These are phyloP conservation scores for Backusella morwellensis DNA, from an alignment of 192 early-diverging fungal species.

Conservation along the genomic window DNA sequence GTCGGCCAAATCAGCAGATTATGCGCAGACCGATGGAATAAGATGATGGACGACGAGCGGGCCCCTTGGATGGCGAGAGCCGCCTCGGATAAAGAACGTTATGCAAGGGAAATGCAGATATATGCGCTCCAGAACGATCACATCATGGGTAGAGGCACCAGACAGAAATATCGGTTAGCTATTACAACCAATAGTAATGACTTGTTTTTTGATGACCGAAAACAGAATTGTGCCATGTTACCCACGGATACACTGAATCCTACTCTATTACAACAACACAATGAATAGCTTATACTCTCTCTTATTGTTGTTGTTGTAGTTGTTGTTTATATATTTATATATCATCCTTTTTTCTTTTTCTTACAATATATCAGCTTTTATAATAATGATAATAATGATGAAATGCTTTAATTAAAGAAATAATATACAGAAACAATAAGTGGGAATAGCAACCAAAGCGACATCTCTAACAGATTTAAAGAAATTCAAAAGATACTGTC, in stretches of 20 bases:
- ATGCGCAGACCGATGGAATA: constrained; percentile 58
- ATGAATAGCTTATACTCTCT: neutral
- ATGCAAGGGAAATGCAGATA: constrained; percentile 56
- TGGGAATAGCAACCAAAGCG: neutral
- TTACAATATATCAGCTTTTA: neutral
- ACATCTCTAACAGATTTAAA: constrained; percentile 7
- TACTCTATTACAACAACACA: neutral
- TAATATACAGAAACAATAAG: constrained; percentile 3
- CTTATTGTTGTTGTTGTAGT: too few species aligned
- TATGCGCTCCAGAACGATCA: constrained; percentile 31
- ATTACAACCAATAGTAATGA: neutral
- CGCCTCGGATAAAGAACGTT: constrained; percentile 54
- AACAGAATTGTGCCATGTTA: neutral
- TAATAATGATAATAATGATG: neutral
- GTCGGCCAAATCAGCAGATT: constrained; percentile 67
- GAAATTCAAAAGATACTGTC: neutral
- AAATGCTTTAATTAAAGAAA: neutral
- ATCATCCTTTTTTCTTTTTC: too few species aligned
- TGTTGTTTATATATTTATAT: too few species aligned
- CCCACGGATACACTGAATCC: neutral
- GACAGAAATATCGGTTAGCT: constrained; percentile 20
- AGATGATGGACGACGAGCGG: constrained; percentile 41
- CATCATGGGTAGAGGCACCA: constrained; percentile 21
- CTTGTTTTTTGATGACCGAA: neutral
- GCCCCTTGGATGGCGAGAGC: constrained; percentile 53